Conservation (phyloP, 1,284 basidiomycete genomes). For the Ganoderma lucidum region DNA sequence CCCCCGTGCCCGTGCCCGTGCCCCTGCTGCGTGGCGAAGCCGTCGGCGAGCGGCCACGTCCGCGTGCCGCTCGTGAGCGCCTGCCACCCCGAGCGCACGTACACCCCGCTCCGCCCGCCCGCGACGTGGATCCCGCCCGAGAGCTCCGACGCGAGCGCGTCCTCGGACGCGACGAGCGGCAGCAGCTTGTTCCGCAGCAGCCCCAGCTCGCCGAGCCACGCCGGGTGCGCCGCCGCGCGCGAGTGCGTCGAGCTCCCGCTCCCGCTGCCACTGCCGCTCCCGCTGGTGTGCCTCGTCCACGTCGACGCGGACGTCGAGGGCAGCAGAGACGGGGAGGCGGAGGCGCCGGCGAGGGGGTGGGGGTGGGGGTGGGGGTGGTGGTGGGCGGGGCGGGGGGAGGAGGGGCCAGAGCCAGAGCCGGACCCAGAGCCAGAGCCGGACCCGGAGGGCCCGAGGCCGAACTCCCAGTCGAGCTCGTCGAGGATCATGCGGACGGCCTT, state of each 20-base stretch:
- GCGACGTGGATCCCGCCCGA: constrained; percentile 66
- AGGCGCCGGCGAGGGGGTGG: too few relatives aligned
- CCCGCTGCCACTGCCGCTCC: constrained; percentile 29
- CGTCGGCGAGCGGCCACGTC: constrained; percentile 48
- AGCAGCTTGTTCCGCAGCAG: constrained; percentile 63
- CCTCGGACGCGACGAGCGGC: constrained; percentile 72
- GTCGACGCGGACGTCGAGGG: constrained; percentile 22
- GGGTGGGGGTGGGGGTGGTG: too few relatives aligned
- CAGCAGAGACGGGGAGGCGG: background rate
- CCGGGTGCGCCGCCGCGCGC: constrained; percentile 30
- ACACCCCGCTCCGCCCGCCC: constrained; percentile 67
- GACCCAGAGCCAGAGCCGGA: constrained; percentile 1
- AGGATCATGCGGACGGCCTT: constrained; percentile 80
- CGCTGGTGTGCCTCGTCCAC: constrained; percentile 20
- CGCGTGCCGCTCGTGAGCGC: constrained; percentile 57
- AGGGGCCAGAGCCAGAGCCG: constrained; percentile 23
- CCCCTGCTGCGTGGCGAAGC: constrained; percentile 38
- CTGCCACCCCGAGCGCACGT: constrained; percentile 74
- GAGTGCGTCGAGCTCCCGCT: constrained; percentile 32
- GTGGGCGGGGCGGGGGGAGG: constrained; percentile 23
- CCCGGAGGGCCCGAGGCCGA: constrained; percentile 41
- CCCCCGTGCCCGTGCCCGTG: too few relatives aligned
- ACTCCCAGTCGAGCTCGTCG: constrained; percentile 73
- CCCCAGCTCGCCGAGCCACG: constrained; percentile 55
- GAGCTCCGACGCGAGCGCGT: constrained; percentile 70